A percentile compares a stretch with the other conserved stretches of the same genome.
These are phyloP conservation scores for Saksenaea oblongispora DNA, from an alignment of 371 early-diverging fungal species.

Conservation along the genomic window DNA sequence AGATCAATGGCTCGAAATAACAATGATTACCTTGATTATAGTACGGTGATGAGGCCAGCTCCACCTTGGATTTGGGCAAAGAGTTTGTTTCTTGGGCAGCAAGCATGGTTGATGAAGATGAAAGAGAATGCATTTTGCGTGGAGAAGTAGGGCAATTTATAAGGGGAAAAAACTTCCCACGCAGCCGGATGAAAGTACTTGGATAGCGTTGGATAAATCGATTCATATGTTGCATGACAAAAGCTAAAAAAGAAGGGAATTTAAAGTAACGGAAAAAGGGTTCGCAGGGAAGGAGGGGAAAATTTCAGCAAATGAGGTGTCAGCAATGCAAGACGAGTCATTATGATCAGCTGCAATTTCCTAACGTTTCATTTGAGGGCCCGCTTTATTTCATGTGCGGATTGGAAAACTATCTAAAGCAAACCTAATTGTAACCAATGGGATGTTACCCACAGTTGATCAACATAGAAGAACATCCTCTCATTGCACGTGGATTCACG, in stretches of 20 bases:
- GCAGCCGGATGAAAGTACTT: not conserved
- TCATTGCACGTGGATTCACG: conserved; percentile 4
- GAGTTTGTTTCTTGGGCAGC: conserved; percentile 9
- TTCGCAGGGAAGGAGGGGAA: not conserved
- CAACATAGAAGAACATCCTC: not conserved
- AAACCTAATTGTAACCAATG: too few species aligned
- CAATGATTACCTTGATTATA: conserved; percentile 24
- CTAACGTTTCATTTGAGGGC: not conserved
- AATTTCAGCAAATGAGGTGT: not conserved
- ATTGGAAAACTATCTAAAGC: too few species aligned
- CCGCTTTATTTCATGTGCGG: not conserved
- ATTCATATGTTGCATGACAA: not conserved
- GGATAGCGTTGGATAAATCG: not conserved
- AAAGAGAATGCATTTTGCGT: not conserved
- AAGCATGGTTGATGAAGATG: not conserved
- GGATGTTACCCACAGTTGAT: not conserved
- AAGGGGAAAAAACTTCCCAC: conserved; percentile 20
- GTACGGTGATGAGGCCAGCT: conserved; percentile 21
- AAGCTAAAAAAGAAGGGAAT: not conserved
- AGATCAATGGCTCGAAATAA: not conserved
- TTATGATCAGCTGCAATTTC: not conserved
- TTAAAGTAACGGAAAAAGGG: not conserved
- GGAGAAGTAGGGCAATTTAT: conserved; percentile 10
- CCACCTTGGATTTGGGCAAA: conserved; percentile 1
- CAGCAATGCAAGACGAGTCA: conserved; percentile 2